These are phyloP conservation scores for Aspergillus quadrilineatus DNA, from an alignment of 2,329 filamentous ascomycete species.

Conservation along the genomic window DNA sequence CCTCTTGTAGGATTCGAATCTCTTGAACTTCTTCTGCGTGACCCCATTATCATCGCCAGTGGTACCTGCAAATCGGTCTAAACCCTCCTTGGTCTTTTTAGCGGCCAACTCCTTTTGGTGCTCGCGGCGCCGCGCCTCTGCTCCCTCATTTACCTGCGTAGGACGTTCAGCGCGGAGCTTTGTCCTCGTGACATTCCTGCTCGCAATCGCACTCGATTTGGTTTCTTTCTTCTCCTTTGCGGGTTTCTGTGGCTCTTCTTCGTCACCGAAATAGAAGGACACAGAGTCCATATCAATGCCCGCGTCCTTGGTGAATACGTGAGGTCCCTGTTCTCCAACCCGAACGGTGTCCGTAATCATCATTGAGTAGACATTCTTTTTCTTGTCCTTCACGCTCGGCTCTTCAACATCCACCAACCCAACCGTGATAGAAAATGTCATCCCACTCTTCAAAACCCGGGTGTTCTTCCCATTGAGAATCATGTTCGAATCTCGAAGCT, in stretches of 20 bases:
- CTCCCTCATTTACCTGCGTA: constrained; percentile 85
- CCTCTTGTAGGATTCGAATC: constrained; percentile 97
- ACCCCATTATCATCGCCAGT: constrained; percentile 81
- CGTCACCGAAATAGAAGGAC: constrained; percentile 98
- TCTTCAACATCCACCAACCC: constrained; percentile 90
- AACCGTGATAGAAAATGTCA: constrained; percentile 90
- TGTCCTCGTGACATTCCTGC: constrained; percentile 93
- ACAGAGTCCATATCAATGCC: constrained; percentile 88
- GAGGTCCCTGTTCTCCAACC: constrained; percentile 64
- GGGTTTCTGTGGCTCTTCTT: constrained; percentile 76
- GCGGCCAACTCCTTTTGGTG: constrained; percentile 86
- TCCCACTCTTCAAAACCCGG: constrained; percentile 84
- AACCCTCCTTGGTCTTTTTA: constrained; percentile 87
- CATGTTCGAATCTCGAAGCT: constrained; percentile 80
- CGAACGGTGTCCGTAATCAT: constrained; percentile 91
- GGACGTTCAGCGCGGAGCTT: constrained; percentile 86
- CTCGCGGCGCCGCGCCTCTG: constrained; percentile 79
- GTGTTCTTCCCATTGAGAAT: constrained; percentile 83
- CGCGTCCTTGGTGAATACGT: constrained; percentile 92
- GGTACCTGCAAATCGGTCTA: constrained; percentile 81
- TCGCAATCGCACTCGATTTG: constrained; percentile 80
- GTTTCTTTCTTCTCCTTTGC: constrained; percentile 79
- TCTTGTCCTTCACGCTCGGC: constrained; percentile 81
- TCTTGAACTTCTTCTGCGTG: constrained; percentile 98
- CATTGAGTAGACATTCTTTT: constrained; percentile 83